These are phyloP conservation scores for Eucalyptus leucophloia DNA, from an alignment of 345 rosid genomes.

Conservation along the genomic window DNA sequence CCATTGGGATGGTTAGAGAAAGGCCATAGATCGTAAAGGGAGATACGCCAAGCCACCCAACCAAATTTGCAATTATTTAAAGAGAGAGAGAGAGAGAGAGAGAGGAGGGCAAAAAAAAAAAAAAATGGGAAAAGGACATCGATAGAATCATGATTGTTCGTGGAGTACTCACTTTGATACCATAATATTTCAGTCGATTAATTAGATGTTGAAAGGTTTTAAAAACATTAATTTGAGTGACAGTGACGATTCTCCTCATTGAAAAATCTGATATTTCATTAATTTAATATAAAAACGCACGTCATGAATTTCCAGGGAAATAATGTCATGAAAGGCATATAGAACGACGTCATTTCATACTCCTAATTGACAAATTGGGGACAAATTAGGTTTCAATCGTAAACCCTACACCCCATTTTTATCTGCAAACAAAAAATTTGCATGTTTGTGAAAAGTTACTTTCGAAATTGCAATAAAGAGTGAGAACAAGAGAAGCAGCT, in stretches of 20 bases:
- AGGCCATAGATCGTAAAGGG: background rate
- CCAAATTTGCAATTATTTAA: background rate
- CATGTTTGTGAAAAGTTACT: background rate
- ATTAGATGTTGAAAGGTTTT: background rate
- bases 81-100: background rate
- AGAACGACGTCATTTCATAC: background rate
- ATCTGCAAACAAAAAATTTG: background rate
- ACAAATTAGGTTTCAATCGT: background rate
- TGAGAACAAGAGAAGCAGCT: background rate
- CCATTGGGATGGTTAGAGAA: background rate
- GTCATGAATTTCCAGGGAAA: accelerated
- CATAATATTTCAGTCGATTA: background rate
- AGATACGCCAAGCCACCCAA: background rate
- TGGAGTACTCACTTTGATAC: accelerated
- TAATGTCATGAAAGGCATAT: accelerated
- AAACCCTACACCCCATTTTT: background rate
- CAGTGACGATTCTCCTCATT: accelerated
- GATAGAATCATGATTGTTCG: background rate
- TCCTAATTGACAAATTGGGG: background rate
- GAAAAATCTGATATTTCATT: accelerated
- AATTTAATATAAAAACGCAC: background rate
- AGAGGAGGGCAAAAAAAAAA: background rate
- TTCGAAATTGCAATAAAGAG: background rate
- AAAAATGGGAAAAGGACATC: background rate
- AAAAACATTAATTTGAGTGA: background rate